A percentile compares a stretch with the other conserved stretches of the same genome.
phyloP scores from a whole-genome alignment of 495 filamentous ascomycete genomes.

The Terfezia boudieri region DNA sequence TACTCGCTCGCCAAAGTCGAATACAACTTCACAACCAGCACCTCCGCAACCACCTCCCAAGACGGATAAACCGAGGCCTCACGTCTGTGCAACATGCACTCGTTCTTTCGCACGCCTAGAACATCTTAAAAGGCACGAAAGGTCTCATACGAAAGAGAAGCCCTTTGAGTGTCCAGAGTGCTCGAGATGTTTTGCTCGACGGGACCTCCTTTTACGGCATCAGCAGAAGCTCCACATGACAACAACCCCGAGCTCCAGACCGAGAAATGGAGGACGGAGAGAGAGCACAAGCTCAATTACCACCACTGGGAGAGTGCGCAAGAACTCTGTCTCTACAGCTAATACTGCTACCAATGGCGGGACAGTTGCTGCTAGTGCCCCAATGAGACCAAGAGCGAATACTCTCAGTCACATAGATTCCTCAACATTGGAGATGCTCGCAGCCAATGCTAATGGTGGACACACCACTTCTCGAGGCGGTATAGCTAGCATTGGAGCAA shows the following conservation, averaged over 20 bases:
- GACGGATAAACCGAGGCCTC: slow-evolving; percentile 90
- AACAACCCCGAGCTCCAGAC: slow-evolving; percentile 71
- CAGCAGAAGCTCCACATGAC: slow-evolving; percentile 98
- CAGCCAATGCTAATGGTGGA: slow-evolving; percentile 26
- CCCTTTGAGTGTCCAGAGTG: slow-evolving; percentile 97
- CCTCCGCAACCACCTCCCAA: slow-evolving; percentile 43
- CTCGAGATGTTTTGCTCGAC: slow-evolving; percentile 77
- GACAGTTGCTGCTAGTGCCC: slow-evolving; percentile 28
- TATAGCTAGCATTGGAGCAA: neutral
- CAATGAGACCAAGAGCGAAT: slow-evolving; percentile 70
- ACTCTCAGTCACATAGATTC: slow-evolving; percentile 91
- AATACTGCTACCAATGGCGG: slow-evolving; percentile 22
- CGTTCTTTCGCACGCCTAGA: slow-evolving; percentile 89
- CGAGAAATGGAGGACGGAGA: slow-evolving; percentile 67
- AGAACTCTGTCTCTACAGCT: slow-evolving; percentile 62
- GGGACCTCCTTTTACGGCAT: slow-evolving; percentile 79
- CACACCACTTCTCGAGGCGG: neutral
- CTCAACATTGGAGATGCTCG: slow-evolving; percentile 45
- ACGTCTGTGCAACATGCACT: slow-evolving; percentile 80
- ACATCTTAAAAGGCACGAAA: slow-evolving; percentile 93
- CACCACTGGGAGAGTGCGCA: slow-evolving; percentile 52
- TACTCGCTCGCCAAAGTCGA: neutral
- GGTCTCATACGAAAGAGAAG: slow-evolving; percentile 98
- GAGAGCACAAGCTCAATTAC: slow-evolving; percentile 37
- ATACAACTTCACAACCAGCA: neutral